Evolutionary conservation across 148 eudicot genomes (phyloP), one percentile per base, ranked within the genome.

Genomic region (Rhododendron molle): DNA sequence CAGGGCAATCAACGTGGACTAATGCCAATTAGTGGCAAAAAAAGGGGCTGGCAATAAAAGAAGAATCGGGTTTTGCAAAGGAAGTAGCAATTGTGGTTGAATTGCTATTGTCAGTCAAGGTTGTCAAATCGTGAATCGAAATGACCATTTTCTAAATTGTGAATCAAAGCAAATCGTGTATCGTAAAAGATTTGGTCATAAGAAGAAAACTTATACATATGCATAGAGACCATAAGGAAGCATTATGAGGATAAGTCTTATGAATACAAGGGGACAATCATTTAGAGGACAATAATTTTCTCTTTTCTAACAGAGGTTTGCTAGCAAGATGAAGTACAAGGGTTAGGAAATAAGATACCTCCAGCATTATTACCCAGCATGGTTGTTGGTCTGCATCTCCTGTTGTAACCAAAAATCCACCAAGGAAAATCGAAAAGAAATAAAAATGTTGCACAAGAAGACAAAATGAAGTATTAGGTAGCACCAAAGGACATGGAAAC

Each of bases 331-430:
- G 16, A 83, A 38, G 73, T 4, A 72, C 47, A 71, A 36, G 5
- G 30, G 58, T 62, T 5, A 38, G 30, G n/a, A 36, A 43, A 83
- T 14, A 85, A 40, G 69, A 73, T 91, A 96, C 99, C 98, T 96
- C 99, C 47, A 96, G 92, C 99, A 96, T 94, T 86, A 96, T 93
- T 71, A 96, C 97, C 99, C 99, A 96, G 89, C 99, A 96, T 79
- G 99, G 97, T 89, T 94, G 92, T 88, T 90, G 85, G 81, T 93
- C 94, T 30, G 77, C 89, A 76, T 89, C 89, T 88, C 95, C 98
- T 95, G 92, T 87, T 79, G 49, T 77, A 82, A 56, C 21, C 83
- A 73, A 38, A 86, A 87, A 76, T 50, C 30, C 12, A 83, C 76
- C 38, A 30, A 88, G 87, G 32, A 73, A 85, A 76, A 76, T 18